A percentile compares a stretch with the other conserved stretches of the same genome.
Conservation (phyloP, 2,329 filamentous ascomycete genomes). For the Didymella pomorum region DNA sequence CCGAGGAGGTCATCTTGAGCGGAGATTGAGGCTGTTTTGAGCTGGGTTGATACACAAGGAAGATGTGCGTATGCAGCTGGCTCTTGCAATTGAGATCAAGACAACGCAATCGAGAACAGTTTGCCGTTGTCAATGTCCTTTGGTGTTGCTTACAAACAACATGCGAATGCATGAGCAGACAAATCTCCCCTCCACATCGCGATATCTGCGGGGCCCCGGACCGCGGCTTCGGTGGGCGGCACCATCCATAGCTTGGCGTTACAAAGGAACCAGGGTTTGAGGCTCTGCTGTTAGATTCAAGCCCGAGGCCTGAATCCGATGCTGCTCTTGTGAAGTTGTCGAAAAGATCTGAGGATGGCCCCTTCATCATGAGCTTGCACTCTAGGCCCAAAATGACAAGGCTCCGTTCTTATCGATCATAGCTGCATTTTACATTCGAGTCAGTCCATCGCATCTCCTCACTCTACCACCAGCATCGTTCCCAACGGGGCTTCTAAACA, state of each 20-base stretch:
- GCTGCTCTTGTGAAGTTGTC: background rate
- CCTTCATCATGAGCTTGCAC: background rate
- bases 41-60: background rate
- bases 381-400: background rate
- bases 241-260: background rate
- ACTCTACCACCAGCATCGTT: background rate
- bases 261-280: background rate
- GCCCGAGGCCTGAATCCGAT: background rate
- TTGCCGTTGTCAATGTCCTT: background rate
- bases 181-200: slow-evolving; percentile 7
- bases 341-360: background rate
- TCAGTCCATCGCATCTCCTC: background rate
- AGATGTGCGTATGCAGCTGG: background rate
- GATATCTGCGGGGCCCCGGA: slow-evolving; percentile 8
- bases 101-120: background rate
- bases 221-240: background rate
- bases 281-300: background rate
- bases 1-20: slow-evolving; percentile 31
- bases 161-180: background rate
- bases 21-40: background rate
- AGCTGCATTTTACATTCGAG: background rate
- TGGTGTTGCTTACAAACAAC: background rate
- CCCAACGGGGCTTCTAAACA: background rate
- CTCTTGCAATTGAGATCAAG: background rate
- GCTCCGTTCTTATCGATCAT: background rate